Percentiles rank a stretch among this genome's conserved stretches.
Conservation (phyloP, 2,329 filamentous ascomycete species). For the Colletotrichum falcatum region DNA sequence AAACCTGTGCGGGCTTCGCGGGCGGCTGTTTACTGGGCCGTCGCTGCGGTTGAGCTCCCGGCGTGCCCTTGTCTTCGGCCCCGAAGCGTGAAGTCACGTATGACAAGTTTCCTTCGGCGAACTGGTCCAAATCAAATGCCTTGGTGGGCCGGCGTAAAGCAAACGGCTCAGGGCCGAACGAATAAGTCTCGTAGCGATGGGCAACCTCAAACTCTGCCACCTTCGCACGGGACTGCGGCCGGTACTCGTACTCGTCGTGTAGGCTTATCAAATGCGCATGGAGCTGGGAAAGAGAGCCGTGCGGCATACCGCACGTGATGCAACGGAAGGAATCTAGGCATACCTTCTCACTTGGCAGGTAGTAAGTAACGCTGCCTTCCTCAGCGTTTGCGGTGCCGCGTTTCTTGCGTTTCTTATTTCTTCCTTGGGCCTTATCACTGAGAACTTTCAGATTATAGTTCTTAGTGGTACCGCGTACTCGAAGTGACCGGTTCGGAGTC, state of each 20-base stretch:
- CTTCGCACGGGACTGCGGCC: slow-evolving; percentile 48
- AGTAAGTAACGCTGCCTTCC: slow-evolving; percentile 61
- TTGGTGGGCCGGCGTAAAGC: slow-evolving; percentile 58
- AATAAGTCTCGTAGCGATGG: slow-evolving; percentile 46
- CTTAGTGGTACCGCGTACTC: slow-evolving; percentile 59
- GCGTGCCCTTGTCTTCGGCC: slow-evolving; percentile 43
- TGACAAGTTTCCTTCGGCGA: slow-evolving; percentile 58
- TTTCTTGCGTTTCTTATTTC: slow-evolving; percentile 59
- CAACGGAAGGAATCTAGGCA: slow-evolving; percentile 63
- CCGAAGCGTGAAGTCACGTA: slow-evolving; percentile 59
- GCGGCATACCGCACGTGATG: slow-evolving; percentile 61
- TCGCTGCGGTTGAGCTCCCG: slow-evolving; percentile 21
- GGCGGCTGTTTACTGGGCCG: slow-evolving; percentile 18
- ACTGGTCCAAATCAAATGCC: slow-evolving; percentile 59
- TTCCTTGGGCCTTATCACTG: slow-evolving; percentile 68
- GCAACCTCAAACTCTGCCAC: slow-evolving; percentile 56
- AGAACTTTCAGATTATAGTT: slow-evolving; percentile 71
- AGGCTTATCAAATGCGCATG: slow-evolving; percentile 59
- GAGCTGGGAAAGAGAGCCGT: slow-evolving; percentile 61
- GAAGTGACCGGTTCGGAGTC: slow-evolving; percentile 64
- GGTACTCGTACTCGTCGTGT: slow-evolving; percentile 61
- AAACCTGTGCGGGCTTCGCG: slow-evolving; percentile 20
- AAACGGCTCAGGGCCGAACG: slow-evolving; percentile 53
- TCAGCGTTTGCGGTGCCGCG: slow-evolving; percentile 45
- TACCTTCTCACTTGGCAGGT: slow-evolving; percentile 58